These are phyloP conservation scores for Chaetomium sp. DNA, from an alignment of 2,329 filamentous ascomycete genomes.

Conservation along the genomic window DNA sequence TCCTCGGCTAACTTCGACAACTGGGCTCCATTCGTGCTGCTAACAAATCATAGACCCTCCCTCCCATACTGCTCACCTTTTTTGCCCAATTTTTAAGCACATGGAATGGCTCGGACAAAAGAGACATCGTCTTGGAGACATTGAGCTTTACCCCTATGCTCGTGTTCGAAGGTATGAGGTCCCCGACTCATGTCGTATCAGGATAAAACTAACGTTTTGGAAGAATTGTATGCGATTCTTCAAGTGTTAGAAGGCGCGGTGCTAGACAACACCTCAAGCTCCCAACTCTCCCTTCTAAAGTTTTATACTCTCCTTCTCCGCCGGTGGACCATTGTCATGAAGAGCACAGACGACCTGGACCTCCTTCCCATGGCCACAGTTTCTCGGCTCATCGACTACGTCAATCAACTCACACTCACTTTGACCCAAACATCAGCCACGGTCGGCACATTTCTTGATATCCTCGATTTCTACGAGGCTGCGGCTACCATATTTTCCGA, in stretches of 20 bases:
- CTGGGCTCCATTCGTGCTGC: neutral
- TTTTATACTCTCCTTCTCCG: conserved; percentile 64
- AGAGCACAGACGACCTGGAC: conserved; percentile 33
- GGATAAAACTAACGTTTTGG: conserved; percentile 19
- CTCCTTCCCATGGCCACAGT: conserved; percentile 34
- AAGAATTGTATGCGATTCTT: conserved; percentile 48
- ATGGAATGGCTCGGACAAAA: conserved; percentile 57
- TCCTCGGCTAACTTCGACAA: neutral
- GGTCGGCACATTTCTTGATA: conserved; percentile 42
- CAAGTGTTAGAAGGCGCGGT: conserved; percentile 45
- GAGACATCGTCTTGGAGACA: conserved; percentile 50
- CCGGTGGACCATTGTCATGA: conserved; percentile 47
- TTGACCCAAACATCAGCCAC: conserved; percentile 48
- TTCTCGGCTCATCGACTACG: conserved; percentile 39
- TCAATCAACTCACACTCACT: conserved; percentile 52
- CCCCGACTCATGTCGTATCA: neutral
- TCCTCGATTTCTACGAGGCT: conserved; percentile 66
- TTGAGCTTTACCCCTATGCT: conserved; percentile 49
- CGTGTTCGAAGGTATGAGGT: conserved; percentile 46
- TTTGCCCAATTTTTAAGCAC: conserved; percentile 46
- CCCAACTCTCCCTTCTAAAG: conserved; percentile 53
- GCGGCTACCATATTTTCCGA: conserved; percentile 51
- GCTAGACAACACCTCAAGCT: conserved; percentile 42
- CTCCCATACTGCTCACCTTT: conserved; percentile 43
- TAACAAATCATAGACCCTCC: conserved; percentile 35